Evolutionary conservation across 1,284 basidiomycete genomes (phyloP).

Genomic region (Trichosporon sp.): DNA sequence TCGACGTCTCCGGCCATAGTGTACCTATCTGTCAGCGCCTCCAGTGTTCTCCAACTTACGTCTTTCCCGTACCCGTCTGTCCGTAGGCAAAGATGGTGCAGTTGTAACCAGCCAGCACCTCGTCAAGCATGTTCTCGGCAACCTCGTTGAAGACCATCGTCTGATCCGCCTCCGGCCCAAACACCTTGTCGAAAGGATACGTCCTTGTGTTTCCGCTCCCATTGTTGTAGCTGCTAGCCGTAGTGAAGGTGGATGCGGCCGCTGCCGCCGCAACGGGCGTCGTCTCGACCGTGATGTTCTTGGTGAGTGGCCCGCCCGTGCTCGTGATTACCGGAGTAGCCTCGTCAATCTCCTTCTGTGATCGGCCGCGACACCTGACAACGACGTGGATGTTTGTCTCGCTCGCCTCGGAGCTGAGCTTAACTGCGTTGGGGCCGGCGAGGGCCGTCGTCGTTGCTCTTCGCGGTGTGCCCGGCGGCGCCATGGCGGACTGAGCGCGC

Average conservation of each 20-base stretch:
- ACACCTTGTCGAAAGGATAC: conserved; percentile 87
- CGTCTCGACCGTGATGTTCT: conserved; percentile 73
- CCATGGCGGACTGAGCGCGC: not conserved
- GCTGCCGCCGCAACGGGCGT: conserved; percentile 32
- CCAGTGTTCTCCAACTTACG: conserved; percentile 56
- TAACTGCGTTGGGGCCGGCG: not conserved
- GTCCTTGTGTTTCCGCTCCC: conserved; percentile 57
- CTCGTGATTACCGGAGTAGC: conserved; percentile 76
- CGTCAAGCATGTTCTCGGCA: conserved; percentile 83
- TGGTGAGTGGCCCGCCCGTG: conserved; percentile 64
- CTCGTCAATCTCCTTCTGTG: conserved; percentile 61
- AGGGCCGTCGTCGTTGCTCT: not conserved
- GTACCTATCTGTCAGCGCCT: conserved; percentile 54
- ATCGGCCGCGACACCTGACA: conserved; percentile 72
- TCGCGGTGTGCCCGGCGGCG: not conserved
- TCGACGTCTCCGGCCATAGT: conserved; percentile 91
- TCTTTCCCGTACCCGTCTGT: conserved; percentile 98
- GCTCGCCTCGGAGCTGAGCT: conserved; percentile 10
- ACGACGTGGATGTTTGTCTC: conserved; percentile 80
- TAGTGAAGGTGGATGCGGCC: conserved; percentile 20
- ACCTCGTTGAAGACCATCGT: conserved; percentile 90
- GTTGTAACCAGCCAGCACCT: conserved; percentile 92
- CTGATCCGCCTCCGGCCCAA: conserved; percentile 96
- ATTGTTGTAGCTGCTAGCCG: conserved; percentile 54
- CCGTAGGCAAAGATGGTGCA: conserved; percentile 99